Percentiles rank a stretch among this genome's conserved stretches.
Conservation (phyloP, 2,329 filamentous ascomycete genomes). For the Camptophora hylomeconis region DNA sequence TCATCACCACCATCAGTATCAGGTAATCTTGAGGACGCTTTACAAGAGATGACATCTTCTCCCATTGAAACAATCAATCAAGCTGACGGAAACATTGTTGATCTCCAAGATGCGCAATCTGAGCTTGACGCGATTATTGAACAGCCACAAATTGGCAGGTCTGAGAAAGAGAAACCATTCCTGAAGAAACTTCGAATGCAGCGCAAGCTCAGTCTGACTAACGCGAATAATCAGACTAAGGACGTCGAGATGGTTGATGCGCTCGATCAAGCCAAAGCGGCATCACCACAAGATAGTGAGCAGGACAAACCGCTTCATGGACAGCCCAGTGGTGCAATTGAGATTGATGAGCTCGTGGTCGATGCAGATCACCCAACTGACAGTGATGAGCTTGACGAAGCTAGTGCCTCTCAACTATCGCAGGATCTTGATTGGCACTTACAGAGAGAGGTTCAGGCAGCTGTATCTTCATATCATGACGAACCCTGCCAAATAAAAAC, state of each 20-base stretch:
- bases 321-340: background rate
- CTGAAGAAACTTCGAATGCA: background rate
- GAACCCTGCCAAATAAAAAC: too few relatives aligned
- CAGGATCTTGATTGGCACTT: constrained; percentile 25
- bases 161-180: background rate
- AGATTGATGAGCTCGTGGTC: too few relatives aligned
- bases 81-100: constrained; percentile 2
- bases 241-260: background rate
- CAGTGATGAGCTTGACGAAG: constrained; percentile 29
- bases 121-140: constrained; percentile 3
- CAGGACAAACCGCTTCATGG: background rate
- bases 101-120: constrained; percentile 5
- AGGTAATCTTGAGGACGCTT: constrained; percentile 7
- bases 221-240: background rate
- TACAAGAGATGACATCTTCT: constrained; percentile 8
- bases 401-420: constrained; percentile 32
- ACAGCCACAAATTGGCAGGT: background rate
- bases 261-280: background rate
- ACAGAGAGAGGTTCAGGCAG: background rate
- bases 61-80: constrained; percentile 7
- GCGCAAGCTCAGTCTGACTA: background rate
- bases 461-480: too few relatives aligned
- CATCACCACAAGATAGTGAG: background rate
- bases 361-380: too few relatives aligned
- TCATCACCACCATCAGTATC: constrained; percentile 17